These are phyloP conservation scores for Arthrobotrys entomopaga DNA, from an alignment of 2,329 filamentous ascomycete genomes.

Conservation along the genomic window DNA sequence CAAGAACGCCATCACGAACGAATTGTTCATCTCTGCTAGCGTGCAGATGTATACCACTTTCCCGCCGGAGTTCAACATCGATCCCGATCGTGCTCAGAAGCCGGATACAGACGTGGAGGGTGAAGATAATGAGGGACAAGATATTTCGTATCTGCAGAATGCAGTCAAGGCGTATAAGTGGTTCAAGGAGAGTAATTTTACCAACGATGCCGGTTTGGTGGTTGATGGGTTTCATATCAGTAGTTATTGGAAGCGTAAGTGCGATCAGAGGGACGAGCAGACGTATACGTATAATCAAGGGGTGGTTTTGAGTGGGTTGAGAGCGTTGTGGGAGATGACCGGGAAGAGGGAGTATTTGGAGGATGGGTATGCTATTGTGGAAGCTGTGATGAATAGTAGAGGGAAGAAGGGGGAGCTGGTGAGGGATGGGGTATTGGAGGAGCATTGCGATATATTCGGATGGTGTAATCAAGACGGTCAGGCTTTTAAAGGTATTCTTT, in stretches of 20 bases:
- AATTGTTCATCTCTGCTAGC: conserved; percentile 85
- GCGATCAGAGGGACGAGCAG: conserved; percentile 84
- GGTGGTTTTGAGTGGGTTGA: conserved; percentile 82
- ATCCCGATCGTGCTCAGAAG: not conserved
- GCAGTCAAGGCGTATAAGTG: conserved; percentile 83
- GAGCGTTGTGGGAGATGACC: conserved; percentile 82
- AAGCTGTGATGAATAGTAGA: conserved; percentile 59
- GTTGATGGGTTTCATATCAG: conserved; percentile 89
- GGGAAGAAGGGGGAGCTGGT: conserved; percentile 56
- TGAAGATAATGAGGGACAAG: conserved; percentile 61
- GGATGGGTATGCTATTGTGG: conserved; percentile 82
- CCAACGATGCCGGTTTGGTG: conserved; percentile 77
- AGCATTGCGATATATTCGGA: conserved; percentile 79
- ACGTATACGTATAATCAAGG: conserved; percentile 97
- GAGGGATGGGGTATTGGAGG: conserved; percentile 81
- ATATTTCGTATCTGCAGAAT: conserved; percentile 75
- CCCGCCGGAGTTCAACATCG: conserved; percentile 63
- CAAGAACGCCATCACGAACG: conserved; percentile 96
- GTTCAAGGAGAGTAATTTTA: conserved; percentile 84
- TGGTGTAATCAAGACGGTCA: conserved; percentile 84
- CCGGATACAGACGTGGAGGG: conserved; percentile 13
- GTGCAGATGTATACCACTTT: conserved; percentile 90
- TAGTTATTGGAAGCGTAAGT: conserved; percentile 71
- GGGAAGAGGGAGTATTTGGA: conserved; percentile 75
- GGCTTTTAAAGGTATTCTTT: conserved; percentile 75